Evolutionary conservation across 1,284 basidiomycete genomes (phyloP), one percentile per base, ranked within the genome.

Genomic region (Hypsizygus ulmarius): DNA sequence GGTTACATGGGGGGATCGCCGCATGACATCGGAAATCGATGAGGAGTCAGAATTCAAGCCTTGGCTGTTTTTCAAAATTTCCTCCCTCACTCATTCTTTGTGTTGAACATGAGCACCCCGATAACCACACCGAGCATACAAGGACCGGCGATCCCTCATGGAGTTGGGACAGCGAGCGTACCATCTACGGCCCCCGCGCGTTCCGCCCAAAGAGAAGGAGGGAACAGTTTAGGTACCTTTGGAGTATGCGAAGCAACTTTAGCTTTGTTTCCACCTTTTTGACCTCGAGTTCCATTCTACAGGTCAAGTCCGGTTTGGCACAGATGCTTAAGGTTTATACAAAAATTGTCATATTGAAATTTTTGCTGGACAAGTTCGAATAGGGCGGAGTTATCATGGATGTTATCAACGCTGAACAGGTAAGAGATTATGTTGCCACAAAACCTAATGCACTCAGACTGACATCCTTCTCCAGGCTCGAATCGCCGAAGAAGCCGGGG

Each of bases 401-500:
- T 67, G 90, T 95, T 45, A 76, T 92, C 57, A 93, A 91, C 62
- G 82, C 77, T 18, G 87, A 94, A 62, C 89, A 91, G 75, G 87
- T 82, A 33, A n/a, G n/a, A n/a, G 58, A 47, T 50, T 50, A 62
- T 30, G 64, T 62, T 59, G 63, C 51, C 40, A 30, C 19, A 7
- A 12, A 45, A 62, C 40, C 7, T 40, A 32, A 61, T 45, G 28
- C 50, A 25, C 25, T 37, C 38, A 48, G 41, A 45, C 50, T 62
- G 25, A 54, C 36, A 7, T 27, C 18, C 27, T 10, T 45, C 29
- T 5, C 29, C 59, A 94, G 85, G 96, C 96, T 52, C 87, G 92
- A 55, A 95, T 98, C 60, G 96, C 96, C 50, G 96, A 98, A 65
- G 94, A 97, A 65, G 96, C 96, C 8, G 96, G 97, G 51, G 96